These are phyloP conservation scores for Candida freyschussii DNA, from an alignment of 1,139 yeast genomes.

Conservation along the genomic window DNA sequence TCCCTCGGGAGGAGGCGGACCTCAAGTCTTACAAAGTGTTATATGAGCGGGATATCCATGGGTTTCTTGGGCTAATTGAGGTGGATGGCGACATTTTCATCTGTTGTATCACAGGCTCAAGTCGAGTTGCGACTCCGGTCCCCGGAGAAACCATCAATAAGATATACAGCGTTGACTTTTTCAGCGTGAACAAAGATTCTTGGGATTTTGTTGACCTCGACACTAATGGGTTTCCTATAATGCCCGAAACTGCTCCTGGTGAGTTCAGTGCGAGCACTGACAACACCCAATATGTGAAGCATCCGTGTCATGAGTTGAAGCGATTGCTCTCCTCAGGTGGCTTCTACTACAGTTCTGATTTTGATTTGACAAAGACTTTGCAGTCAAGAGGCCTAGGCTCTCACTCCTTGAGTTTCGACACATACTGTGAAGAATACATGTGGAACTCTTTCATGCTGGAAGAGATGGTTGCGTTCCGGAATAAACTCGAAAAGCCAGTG, in stretches of 20 bases:
- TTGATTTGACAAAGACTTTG: slow-evolving; percentile 79
- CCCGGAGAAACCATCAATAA: slow-evolving; percentile 75
- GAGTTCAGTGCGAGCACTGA: slow-evolving; percentile 11
- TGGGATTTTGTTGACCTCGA: slow-evolving; percentile 80
- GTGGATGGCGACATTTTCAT: slow-evolving; percentile 64
- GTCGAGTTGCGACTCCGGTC: slow-evolving; percentile 80
- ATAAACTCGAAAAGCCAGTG: slow-evolving; percentile 58
- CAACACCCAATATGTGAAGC: slow-evolving; percentile 41
- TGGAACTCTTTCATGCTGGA: slow-evolving; percentile 94
- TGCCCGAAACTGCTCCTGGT: slow-evolving; percentile 24
- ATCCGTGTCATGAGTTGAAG: slow-evolving; percentile 79
- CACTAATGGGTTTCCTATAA: slow-evolving; percentile 55
- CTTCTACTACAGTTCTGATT: slow-evolving; percentile 87
- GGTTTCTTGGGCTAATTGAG: slow-evolving; percentile 81
- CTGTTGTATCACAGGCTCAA: slow-evolving; percentile 72
- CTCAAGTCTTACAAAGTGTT: slow-evolving; percentile 42
- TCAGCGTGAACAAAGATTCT: slow-evolving; percentile 61
- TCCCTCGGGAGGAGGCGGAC: slow-evolving; percentile 34
- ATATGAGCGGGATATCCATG: slow-evolving; percentile 56
- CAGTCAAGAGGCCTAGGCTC: slow-evolving; percentile 63
- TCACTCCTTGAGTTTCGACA: slow-evolving; percentile 44
- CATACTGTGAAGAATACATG: slow-evolving; percentile 81
- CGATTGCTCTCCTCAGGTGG: slow-evolving; percentile 83
- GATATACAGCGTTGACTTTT: slow-evolving; percentile 80
- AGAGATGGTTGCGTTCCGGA: slow-evolving; percentile 70